Evolutionary conservation across 2,329 filamentous ascomycete species (phyloP).

Genomic region (Monosporascus sp.): DNA sequence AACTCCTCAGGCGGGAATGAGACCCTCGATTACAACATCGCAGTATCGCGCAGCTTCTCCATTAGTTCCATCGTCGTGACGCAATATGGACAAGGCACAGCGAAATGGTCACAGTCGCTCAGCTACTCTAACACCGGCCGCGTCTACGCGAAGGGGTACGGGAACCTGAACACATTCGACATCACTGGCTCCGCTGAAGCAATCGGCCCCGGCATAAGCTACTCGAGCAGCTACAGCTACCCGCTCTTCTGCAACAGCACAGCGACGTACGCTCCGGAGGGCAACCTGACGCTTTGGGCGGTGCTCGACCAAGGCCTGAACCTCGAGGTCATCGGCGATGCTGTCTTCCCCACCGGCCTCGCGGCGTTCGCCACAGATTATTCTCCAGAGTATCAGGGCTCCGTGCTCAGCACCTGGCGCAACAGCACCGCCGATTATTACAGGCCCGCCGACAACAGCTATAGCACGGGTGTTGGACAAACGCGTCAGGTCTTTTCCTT

Average conservation of each 20-base stretch:
- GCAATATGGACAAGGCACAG: constrained; percentile 35
- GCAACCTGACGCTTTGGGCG: constrained; percentile 42
- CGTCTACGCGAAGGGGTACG: constrained; percentile 21
- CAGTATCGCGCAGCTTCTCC: constrained; percentile 49
- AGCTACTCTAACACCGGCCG: constrained; percentile 49
- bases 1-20: constrained; percentile 50
- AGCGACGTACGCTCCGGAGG: constrained; percentile 35
- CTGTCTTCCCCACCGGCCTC: constrained; percentile 53
- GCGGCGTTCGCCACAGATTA: constrained; percentile 45
- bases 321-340: constrained; percentile 31
- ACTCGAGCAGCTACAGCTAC: constrained; percentile 46
- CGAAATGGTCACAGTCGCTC: constrained; percentile 53
- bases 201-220: constrained; percentile 23
- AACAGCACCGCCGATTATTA: constrained; percentile 54
- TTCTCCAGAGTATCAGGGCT: constrained; percentile 17
- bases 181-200: constrained; percentile 40
- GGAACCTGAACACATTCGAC: constrained; percentile 25
- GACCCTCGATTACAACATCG: constrained; percentile 53
- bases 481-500: constrained; percentile 55
- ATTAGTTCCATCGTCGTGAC: constrained; percentile 49
- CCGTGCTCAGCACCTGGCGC: constrained; percentile 43
- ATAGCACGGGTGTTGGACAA: constrained; percentile 46
- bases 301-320: constrained; percentile 36
- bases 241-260: constrained; percentile 55
- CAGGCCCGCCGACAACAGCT: constrained; percentile 38